Evolutionary conservation across 441 rosid species (phyloP).

Genomic region (Populus hybrid): DNA sequence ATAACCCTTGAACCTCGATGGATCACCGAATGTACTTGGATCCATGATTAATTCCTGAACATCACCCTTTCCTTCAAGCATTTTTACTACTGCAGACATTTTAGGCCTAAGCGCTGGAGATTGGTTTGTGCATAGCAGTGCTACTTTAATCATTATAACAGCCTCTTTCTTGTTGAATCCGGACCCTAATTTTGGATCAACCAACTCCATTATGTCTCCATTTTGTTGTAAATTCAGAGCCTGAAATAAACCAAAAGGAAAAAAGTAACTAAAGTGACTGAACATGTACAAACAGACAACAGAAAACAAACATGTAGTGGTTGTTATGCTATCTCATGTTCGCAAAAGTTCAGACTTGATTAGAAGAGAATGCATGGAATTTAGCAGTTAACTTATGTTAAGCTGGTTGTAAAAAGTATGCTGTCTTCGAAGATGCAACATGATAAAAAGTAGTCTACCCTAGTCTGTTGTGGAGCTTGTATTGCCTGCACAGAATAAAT

Average conservation of each 20-base stretch:
- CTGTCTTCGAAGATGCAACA: neutral
- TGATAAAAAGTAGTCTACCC: neutral
- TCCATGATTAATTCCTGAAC: neutral
- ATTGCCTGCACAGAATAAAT: neutral
- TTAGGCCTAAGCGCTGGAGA: constrained; percentile 51
- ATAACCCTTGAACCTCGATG: neutral
- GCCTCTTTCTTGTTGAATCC: constrained; percentile 48
- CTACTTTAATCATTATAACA: constrained; percentile 44
- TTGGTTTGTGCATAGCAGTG: constrained; percentile 54
- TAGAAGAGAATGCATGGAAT: neutral
- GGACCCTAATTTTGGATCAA: constrained; percentile 45
- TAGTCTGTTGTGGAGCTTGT: neutral
- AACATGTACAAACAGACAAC: neutral
- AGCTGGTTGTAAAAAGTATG: neutral
- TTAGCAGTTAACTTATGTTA: neutral
- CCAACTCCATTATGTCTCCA: constrained; percentile 41
- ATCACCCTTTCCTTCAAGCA: constrained; percentile 48
- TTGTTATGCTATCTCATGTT: neutral
- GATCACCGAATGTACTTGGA: neutral
- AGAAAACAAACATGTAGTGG: neutral
- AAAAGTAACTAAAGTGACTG: neutral
- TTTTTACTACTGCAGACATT: constrained; percentile 67
- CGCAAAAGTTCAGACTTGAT: neutral
- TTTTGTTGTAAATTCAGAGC: constrained; percentile 43
- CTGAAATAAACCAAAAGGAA: constrained; percentile 25